A percentile compares a stretch with the other conserved stretches of the same genome.
Evolutionary conservation across 2,329 filamentous ascomycete species (phyloP).

Genomic region (Calonectria multiphialidica): DNA sequence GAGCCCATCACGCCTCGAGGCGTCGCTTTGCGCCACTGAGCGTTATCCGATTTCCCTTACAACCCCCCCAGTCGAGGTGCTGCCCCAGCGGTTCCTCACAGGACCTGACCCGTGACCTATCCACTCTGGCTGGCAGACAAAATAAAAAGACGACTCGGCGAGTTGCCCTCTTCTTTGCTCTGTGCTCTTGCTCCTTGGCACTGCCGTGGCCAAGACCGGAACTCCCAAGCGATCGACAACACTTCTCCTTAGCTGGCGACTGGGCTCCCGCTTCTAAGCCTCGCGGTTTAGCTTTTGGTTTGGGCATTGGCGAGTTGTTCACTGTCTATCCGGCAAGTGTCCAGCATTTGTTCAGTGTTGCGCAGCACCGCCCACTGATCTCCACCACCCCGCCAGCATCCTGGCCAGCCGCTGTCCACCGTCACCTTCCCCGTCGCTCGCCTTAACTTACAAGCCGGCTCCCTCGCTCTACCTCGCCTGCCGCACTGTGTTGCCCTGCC

Average conservation of each 20-base stretch:
- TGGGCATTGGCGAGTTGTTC: not conserved
- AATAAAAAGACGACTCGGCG: slow-evolving; percentile 7
- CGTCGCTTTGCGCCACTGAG: slow-evolving; percentile 40
- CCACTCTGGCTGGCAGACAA: slow-evolving; percentile 1
- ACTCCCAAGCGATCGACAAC: not conserved
- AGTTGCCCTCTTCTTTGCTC: not conserved
- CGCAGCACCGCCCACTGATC: slow-evolving; percentile 21
- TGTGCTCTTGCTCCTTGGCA: not conserved
- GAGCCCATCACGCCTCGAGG: slow-evolving; percentile 41
- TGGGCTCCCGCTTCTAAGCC: slow-evolving; percentile 6
- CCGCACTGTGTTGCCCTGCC: slow-evolving; percentile 8
- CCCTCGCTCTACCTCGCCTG: slow-evolving; percentile 9
- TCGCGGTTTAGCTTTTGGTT: slow-evolving; percentile 8
- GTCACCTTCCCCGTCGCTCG: slow-evolving; percentile 7
- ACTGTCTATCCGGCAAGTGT: slow-evolving; percentile 5
- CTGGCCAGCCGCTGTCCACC: slow-evolving; percentile 5
- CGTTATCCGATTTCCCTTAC: slow-evolving; percentile 22
- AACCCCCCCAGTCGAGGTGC: slow-evolving; percentile 7
- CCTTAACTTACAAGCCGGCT: slow-evolving; percentile 18
- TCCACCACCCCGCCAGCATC: slow-evolving; percentile 25
- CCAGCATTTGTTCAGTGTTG: slow-evolving; percentile 15
- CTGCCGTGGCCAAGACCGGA: slow-evolving; percentile 5
- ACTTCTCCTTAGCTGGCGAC: slow-evolving; percentile 8
- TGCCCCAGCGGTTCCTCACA: slow-evolving; percentile 21
- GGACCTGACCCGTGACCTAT: not conserved